A percentile compares a stretch with the other conserved stretches of the same genome.
These are phyloP conservation scores for Penicillium sp. DNA, from an alignment of 2,329 filamentous ascomycete genomes.

Conservation along the genomic window DNA sequence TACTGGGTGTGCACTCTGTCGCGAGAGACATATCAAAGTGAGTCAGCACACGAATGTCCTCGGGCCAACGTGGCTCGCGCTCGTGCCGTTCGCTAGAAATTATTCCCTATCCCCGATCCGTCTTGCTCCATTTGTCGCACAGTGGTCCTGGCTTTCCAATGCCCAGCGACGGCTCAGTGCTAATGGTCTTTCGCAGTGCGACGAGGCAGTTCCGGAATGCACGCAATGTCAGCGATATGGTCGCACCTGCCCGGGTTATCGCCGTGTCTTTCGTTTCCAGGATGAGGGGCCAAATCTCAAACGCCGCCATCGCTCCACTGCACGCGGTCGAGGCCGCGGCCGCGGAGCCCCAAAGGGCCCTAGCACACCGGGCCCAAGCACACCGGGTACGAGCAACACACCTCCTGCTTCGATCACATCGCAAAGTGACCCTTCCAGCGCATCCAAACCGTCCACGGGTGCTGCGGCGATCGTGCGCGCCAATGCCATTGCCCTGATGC, in stretches of 20 bases:
- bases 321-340: conserved; percentile 7
- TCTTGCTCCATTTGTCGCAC: no score
- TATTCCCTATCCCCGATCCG: no score
- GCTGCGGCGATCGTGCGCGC: conserved; percentile 16
- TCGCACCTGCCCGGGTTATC: conserved; percentile 33
- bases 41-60: conserved; percentile 5
- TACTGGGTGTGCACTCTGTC: conserved; percentile 38
- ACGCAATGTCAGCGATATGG: conserved; percentile 35
- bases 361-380: background rate
- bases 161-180: background rate
- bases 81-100: no score
- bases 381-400: background rate
- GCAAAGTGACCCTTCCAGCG: background rate
- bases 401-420: background rate
- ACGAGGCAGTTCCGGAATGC: conserved; percentile 39
- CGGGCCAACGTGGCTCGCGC: no score
- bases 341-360: conserved; percentile 3
- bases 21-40: conserved; percentile 36
- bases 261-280: conserved; percentile 32
- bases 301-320: conserved; percentile 21
- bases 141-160: no score
- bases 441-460: conserved; percentile 1
- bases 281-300: conserved; percentile 33
- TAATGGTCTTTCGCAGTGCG: conserved; percentile 31
- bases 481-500: conserved; percentile 24